A percentile compares a stretch with the other conserved stretches of the same genome.
These are phyloP conservation scores for Phalaenopsis equestris DNA, from an alignment of 106 monocot genomes.

Conservation along the genomic window DNA sequence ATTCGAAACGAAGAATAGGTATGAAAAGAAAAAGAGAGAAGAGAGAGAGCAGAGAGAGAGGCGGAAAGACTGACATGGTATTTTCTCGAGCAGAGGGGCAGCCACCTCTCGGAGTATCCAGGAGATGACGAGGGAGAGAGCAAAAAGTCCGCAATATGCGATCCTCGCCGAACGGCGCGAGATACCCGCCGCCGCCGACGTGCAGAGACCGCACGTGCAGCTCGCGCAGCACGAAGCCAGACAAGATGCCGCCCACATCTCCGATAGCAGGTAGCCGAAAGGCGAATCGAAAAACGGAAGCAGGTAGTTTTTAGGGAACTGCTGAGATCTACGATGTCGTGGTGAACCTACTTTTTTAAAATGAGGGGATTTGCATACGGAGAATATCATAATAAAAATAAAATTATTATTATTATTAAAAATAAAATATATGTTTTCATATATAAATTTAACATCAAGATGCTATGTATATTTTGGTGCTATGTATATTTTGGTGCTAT, in stretches of 20 bases:
- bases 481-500: too few relatives aligned
- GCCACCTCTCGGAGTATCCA: conserved; percentile 95
- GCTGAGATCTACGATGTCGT: too few relatives aligned
- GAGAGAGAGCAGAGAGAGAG: not conserved
- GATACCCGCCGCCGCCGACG: conserved; percentile 63
- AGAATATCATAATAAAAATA: too few relatives aligned
- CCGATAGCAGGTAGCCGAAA: not conserved
- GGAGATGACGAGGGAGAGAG: conserved; percentile 78
- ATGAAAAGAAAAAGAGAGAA: not conserved
- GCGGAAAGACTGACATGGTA: conserved; percentile 50
- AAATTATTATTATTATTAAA: too few relatives aligned
- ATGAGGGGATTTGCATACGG: too few relatives aligned
- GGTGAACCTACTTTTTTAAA: too few relatives aligned
- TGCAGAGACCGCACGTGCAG: conserved; percentile 89
- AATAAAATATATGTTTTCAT: too few relatives aligned
- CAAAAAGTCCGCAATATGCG: conserved; percentile 96
- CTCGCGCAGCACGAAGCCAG: conserved; percentile 90
- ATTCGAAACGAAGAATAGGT: not conserved
- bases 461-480: too few relatives aligned
- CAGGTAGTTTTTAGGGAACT: too few relatives aligned
- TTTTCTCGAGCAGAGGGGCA: conserved; percentile 76
- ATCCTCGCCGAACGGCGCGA: conserved; percentile 88
- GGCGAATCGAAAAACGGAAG: too few relatives aligned
- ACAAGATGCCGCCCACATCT: conserved; percentile 96
- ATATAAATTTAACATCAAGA: too few relatives aligned